Base-by-base conservation (phyloP, 345 rosid species). In the Eucalyptus fibrosa region DNA sequence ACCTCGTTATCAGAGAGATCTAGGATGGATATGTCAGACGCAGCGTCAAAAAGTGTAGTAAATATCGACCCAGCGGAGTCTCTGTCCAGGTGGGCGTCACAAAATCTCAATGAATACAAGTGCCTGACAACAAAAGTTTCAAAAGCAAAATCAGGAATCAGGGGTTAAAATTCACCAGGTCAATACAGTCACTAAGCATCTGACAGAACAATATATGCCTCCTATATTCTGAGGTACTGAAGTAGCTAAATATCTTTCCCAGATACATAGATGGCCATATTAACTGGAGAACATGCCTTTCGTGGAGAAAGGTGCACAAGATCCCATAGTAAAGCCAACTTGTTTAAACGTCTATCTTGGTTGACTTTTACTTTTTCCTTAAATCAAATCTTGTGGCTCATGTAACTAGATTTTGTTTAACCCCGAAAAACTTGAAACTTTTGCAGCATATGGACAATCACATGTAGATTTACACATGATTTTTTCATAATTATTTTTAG, bases 1-100 rank as follows among this genome's bases (percentile, higher is more conserved):
- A 97, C 99, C 88, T 92, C 89, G 92, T 97, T 97, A 53, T 96
- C 98, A 69, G 99, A 97, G 89, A 97, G 96, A 88, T 97, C 97
- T 65, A 97, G 97, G 90, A 87, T 87, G 40, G 96, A 92, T 87
- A 97, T 56, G 49, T 88, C 83, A 50, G 95, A 94, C 4, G 97
- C 93, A 90, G 95, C 92, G 86, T 96, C 93, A 89, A 96, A 91
- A 90, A 97, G 97, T 56, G 93, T 89, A 47, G 90, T 90, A 86
- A 95, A 95, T 91, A 97, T 86, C 59, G 89, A 88, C 88, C 88
- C 92, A 34, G 95, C 96, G 86, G 90, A 92, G 88, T 89, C 88
- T 50, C 91, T 55, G 90, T 94, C 94, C 34, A 97, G 92, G 77
- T 91, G 92, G 93, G 91, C 90, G 88, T 93, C 95, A 89, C 94